Evolutionary conservation across 140 eudicot species (phyloP).

Genomic region (Ambrosia hybrid): DNA sequence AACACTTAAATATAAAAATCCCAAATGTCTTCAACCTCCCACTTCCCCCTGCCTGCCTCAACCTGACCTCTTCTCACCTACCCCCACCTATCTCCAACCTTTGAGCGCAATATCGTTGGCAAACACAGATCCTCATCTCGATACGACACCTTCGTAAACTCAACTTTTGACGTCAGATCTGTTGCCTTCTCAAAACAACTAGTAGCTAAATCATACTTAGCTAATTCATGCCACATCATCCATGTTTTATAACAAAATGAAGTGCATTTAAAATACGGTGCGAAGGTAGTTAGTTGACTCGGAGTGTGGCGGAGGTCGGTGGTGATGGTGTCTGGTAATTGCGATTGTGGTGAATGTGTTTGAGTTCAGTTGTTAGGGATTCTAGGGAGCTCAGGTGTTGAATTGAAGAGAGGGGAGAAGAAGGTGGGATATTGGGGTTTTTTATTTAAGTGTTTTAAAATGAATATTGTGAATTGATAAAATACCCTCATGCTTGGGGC

Average conservation of each 20-base stretch:
- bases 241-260: slow-evolving; percentile 77
- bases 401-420: too few relatives aligned
- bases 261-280: slow-evolving; percentile 70
- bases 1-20: too few relatives aligned
- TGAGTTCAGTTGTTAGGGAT: slow-evolving; percentile 48
- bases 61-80: too few relatives aligned
- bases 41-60: too few relatives aligned
- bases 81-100: too few relatives aligned
- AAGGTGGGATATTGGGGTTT: too few relatives aligned
- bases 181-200: slow-evolving; percentile 83
- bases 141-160: slow-evolving; percentile 40
- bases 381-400: slow-evolving; percentile 41
- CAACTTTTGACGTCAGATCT: slow-evolving; percentile 57
- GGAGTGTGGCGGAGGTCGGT: slow-evolving; percentile 47
- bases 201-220: slow-evolving; percentile 57
- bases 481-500: too few relatives aligned
- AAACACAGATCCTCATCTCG: slow-evolving; percentile 43
- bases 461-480: too few relatives aligned
- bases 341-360: slow-evolving; percentile 50
- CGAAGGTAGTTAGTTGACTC: slow-evolving; percentile 49
- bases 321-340: slow-evolving; percentile 44
- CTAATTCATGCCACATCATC: slow-evolving; percentile 63
- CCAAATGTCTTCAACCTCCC: too few relatives aligned
- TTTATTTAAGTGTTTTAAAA: too few relatives aligned
- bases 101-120: too few relatives aligned